Evolutionary conservation across 768 basidiomycete species (phyloP).

Genomic region (Mycena amicta): DNA sequence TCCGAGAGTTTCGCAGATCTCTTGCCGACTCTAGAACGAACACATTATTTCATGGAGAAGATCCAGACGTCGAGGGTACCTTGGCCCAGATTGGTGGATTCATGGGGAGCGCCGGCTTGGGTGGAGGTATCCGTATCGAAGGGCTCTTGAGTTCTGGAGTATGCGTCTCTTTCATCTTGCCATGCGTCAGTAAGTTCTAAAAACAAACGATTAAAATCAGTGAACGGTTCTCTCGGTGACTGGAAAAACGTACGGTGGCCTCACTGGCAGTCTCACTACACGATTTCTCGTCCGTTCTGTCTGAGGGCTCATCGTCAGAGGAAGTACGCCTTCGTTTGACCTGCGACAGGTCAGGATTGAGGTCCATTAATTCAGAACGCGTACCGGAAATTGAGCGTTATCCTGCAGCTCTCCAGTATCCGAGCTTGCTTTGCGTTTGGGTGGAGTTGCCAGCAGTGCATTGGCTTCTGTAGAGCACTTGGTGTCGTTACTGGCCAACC

Average conservation of each 20-base stretch:
- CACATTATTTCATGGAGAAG: neutral
- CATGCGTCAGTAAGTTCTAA: neutral
- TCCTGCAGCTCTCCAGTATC: too few relatives aligned
- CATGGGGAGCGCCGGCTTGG: neutral
- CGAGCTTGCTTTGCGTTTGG: too few relatives aligned
- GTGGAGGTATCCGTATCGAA: neutral
- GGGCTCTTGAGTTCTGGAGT: neutral
- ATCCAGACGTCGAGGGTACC: neutral
- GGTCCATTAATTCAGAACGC: too few relatives aligned
- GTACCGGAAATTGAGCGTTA: too few relatives aligned
- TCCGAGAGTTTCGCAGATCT: conserved; percentile 8
- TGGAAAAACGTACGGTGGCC: neutral
- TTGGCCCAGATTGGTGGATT: conserved; percentile 3
- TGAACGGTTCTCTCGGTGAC: neutral
- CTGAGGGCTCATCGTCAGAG: too few relatives aligned
- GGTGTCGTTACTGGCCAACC: too few relatives aligned
- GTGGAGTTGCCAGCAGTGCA: too few relatives aligned
- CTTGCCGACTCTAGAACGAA: conserved; percentile 3
- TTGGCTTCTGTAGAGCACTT: too few relatives aligned
- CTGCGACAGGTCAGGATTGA: too few relatives aligned
- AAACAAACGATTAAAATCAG: neutral
- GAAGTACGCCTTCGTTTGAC: too few relatives aligned
- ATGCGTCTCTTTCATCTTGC: neutral
- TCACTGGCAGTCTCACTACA: too few relatives aligned
- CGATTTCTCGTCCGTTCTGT: too few relatives aligned